Evolutionary conservation across 768 basidiomycete species (phyloP), one percentile per base, ranked within the genome.

Genomic region (Obba rivulosa): DNA sequence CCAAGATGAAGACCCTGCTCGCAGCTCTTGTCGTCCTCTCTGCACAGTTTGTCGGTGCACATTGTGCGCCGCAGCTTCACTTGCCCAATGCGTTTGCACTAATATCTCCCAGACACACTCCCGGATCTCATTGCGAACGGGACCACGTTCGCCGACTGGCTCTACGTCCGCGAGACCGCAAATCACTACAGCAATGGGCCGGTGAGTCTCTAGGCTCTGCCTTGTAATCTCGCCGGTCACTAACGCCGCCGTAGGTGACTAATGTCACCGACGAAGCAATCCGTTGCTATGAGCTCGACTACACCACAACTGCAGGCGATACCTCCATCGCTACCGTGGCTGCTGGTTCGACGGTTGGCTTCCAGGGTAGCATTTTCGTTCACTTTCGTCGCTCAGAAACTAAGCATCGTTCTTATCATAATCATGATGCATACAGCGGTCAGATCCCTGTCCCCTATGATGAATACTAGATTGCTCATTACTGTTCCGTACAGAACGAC

Each of bases 101-200:
- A 14, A 28, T 16, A 18, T 14, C 17, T 34, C 11, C 14, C 46
- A 66, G 64, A 66, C 54, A 62, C 62, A 37, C 63, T 66, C 57
- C 64, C 63, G n/a, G 59, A 64, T 38, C 54, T 66, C 39, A 58
- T 64, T 44, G 45, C 55, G 25, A 55, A 57, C 46, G 57, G 62
- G 46, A 42, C 54, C 38, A 51, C 49, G 24, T 57, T 55, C 23
- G 42, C 59, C 34, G 64, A 63, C 40, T 66, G 64, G 64, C 43
- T 52, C 35, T 63, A 61, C 52, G 57, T 66, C 53, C 63, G 64
- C 38, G 50, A 60, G 52, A 66, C 65, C 22, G 60, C 54, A 36
- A 66, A 67, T 54, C 57, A 61, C 51, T 55, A 62, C 56, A 57
- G 53, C n/a, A 61, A 64, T 41, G 60, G 54, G 1, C 65, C 65